Evolutionary conservation across 208 protist genomes (phyloP), one percentile per base, ranked within the genome.

Genomic region (Wallacemonas sp.): DNA sequence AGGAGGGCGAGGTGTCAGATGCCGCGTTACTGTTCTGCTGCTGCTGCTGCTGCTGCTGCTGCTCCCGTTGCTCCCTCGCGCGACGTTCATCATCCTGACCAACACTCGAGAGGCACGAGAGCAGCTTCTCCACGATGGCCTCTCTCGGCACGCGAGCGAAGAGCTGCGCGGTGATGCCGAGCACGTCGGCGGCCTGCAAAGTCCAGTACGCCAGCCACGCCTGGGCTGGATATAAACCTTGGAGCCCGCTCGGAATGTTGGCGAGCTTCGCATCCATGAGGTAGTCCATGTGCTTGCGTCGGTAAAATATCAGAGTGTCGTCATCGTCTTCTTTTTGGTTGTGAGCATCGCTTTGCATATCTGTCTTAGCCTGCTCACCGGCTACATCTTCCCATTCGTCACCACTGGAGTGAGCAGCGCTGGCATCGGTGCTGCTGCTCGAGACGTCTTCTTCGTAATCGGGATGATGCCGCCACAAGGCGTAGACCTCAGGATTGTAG

Each of bases 141-240:
- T 75, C 64, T 1, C 68, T 60, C 1, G 82, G 72, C 4, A 80
- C 70, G n/a, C 27, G 44, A 21, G 74, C 47, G 33, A 77, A 79
- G 1, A 94, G 64, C 28, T 82, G 55, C 0, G 66, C 42, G 17
- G 75, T 79, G 41, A 79, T 56, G 33, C 71, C 83, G n/a, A 96
- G 77, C n/a, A 90, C 33, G 53, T 91, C 82, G 6, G 84, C 90
- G 2, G 84, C 82, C 46, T 96, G 86, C 60, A 93, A 62, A 6
- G 74, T 56, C 87, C 86, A 96, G 75, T 89, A 96, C 0, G 76
- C 76, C 26, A 96, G 49, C 87, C 90, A 96, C 61, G 86, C 84
- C 64, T 82, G 84, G 4, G 78, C 58, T 17, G 75, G 59, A 70
- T 93, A 89, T 26, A 88, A 55, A 14, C 77, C 64, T 51, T 82